These are phyloP conservation scores for Tetracladium maxilliforme DNA, from an alignment of 2,329 filamentous ascomycete genomes.

Conservation along the genomic window DNA sequence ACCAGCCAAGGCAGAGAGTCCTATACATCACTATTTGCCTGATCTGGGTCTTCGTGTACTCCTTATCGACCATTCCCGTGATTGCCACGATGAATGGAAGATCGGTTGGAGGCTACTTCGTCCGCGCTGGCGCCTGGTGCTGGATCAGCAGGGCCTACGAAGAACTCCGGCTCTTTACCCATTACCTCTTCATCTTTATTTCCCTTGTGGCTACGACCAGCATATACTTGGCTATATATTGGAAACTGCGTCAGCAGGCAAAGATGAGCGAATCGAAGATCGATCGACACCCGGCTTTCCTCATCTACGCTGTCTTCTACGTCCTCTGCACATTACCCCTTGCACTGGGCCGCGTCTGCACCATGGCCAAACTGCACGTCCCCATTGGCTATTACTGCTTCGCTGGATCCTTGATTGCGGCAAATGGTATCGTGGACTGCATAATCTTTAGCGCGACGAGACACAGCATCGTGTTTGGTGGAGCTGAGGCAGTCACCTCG, in stretches of 20 bases:
- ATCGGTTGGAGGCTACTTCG: constrained; percentile 30
- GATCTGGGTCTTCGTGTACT: too few species aligned
- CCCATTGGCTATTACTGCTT: constrained; percentile 6
- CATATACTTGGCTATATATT: constrained; percentile 26
- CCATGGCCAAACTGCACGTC: constrained; percentile 20
- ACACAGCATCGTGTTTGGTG: too few species aligned
- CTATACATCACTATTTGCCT: too few species aligned
- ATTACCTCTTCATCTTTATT: constrained; percentile 40
- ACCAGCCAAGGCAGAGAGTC: too few species aligned
- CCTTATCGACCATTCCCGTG: constrained; percentile 23
- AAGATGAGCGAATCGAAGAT: constrained; percentile 4
- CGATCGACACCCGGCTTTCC: constrained; percentile 8
- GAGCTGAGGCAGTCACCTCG: too few species aligned
- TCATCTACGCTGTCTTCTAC: constrained; percentile 33
- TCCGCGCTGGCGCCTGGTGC: constrained; percentile 37
- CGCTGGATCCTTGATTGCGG: constrained; percentile 9
- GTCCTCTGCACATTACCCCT: constrained; percentile 32
- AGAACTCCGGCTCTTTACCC: constrained; percentile 29
- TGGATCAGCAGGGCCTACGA: constrained; percentile 33
- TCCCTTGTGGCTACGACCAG: constrained; percentile 33
- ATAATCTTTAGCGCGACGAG: constrained; percentile 10
- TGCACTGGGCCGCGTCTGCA: constrained; percentile 30
- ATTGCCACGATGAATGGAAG: constrained; percentile 19
- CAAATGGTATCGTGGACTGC: constrained; percentile 9
- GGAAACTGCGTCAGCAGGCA: constrained; percentile 11